Conservation (phyloP, 768 basidiomycete species). For the Terana coerulea region DNA sequence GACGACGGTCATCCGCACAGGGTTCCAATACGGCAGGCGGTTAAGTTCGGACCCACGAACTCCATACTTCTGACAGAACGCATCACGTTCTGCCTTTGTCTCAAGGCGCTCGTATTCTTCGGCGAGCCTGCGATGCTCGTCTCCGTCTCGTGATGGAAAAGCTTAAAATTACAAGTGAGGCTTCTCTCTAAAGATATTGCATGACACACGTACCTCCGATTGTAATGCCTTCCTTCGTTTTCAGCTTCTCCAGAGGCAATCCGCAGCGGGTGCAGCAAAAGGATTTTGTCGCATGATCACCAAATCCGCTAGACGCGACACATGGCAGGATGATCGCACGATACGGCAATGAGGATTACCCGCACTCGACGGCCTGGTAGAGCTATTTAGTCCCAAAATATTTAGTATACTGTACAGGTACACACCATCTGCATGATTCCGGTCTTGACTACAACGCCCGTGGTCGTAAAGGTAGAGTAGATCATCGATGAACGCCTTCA, state of each 20-base stretch:
- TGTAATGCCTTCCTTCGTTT: slow-evolving; percentile 8
- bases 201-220: slow-evolving; percentile 3
- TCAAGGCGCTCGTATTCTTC: slow-evolving; percentile 9
- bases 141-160: slow-evolving; percentile 5
- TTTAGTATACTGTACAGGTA: too few species aligned
- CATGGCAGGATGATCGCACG: slow-evolving; percentile 35
- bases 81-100: slow-evolving; percentile 11
- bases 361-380: slow-evolving; percentile 20
- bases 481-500: slow-evolving; percentile 16
- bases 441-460: slow-evolving; percentile 15
- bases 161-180: slow-evolving; percentile 4
- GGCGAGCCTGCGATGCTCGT: slow-evolving; percentile 10
- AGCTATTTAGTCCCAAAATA: too few species aligned
- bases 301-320: slow-evolving; percentile 19
- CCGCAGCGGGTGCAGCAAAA: slow-evolving; percentile 15
- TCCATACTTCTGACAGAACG: slow-evolving; percentile 15
- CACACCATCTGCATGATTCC: too few species aligned
- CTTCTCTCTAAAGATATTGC: neutral
- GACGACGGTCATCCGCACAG: slow-evolving; percentile 23
- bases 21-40: slow-evolving; percentile 29
- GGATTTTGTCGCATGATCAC: slow-evolving; percentile 13
- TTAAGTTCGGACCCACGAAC: slow-evolving; percentile 15
- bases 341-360: slow-evolving; percentile 20
- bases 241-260: slow-evolving; percentile 11
- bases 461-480: slow-evolving; percentile 16